Percentiles rank a stretch among this genome's conserved stretches.
Conservation (phyloP, 2,329 filamentous ascomycete species). For the Blumeriella jaapii region DNA sequence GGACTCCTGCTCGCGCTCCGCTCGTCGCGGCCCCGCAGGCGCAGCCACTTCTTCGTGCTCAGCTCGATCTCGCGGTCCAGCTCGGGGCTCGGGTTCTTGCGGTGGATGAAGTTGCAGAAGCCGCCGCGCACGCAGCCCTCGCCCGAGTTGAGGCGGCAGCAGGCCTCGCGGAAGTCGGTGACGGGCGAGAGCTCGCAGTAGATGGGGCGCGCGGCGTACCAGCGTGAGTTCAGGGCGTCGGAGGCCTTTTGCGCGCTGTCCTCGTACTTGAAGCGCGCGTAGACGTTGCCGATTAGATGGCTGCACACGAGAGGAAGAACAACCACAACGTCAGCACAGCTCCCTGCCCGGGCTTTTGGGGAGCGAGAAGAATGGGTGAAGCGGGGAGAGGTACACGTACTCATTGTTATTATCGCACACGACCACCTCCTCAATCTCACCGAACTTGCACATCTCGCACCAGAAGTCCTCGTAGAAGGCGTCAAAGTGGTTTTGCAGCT, state of each 20-base stretch:
- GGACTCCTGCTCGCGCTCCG: constrained; percentile 74
- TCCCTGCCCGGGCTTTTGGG: too few species aligned
- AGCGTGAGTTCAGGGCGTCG: constrained; percentile 85
- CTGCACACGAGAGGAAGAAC: too few species aligned
- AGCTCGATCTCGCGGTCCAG: constrained; percentile 79
- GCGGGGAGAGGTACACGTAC: constrained; percentile 11
- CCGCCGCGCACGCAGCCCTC: constrained; percentile 93
- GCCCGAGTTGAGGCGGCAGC: constrained; percentile 85
- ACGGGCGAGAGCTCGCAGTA: constrained; percentile 97
- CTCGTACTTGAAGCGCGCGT: constrained; percentile 99
- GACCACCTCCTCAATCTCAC: constrained; percentile 92
- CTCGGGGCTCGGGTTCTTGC: constrained; percentile 86
- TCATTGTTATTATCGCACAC: constrained; percentile 99
- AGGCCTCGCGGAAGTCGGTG: constrained; percentile 96
- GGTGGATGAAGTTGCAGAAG: constrained; percentile 99
- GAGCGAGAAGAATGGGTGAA: too few species aligned
- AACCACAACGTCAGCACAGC: too few species aligned
- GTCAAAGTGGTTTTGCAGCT: constrained; percentile 99
- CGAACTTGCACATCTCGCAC: constrained; percentile 99
- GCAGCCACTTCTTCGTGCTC: constrained; percentile 93
- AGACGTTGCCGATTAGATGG: constrained; percentile 95
- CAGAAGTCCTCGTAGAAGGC: constrained; percentile 99
- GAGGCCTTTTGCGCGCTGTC: constrained; percentile 88
- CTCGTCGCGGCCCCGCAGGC: constrained; percentile 70
- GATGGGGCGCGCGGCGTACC: constrained; percentile 94